Conservation (phyloP, 83 land plant species). For the Picea engelmannii region DNA sequence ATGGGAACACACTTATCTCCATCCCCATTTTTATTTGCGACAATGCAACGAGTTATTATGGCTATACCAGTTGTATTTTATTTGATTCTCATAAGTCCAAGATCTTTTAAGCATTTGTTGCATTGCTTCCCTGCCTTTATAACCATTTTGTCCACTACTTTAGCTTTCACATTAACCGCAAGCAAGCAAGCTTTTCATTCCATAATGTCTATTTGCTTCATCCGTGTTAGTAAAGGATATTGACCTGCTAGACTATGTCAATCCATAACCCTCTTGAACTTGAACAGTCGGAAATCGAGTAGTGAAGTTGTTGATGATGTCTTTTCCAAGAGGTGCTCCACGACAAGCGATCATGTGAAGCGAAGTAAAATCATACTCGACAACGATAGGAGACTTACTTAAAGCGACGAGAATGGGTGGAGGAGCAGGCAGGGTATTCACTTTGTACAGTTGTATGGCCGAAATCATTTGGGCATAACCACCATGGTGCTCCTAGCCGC, state of each 20-base stretch:
- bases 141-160: conserved; percentile 23
- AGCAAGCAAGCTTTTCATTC: conserved; percentile 50
- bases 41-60: too few species aligned
- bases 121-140: too few species aligned
- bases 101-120: too few species aligned
- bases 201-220: conserved; percentile 14
- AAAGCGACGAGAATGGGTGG: conserved; percentile 63
- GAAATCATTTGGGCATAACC: conserved; percentile 34
- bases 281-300: conserved; percentile 35
- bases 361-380: conserved; percentile 30
- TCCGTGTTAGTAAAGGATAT: conserved; percentile 16
- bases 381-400: conserved; percentile 18
- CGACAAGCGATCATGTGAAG: conserved; percentile 24
- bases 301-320: conserved; percentile 20
- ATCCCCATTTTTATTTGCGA: too few species aligned
- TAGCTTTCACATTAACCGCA: conserved; percentile 44
- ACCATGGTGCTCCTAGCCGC: conserved; percentile 44
- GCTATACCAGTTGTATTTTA: too few species aligned
- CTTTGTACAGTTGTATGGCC: conserved; percentile 36
- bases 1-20: too few species aligned
- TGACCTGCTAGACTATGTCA: conserved; percentile 41
- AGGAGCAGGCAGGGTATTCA: conserved; percentile 53
- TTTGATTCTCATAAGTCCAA: too few species aligned
- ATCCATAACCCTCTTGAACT: conserved; percentile 25
- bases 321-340: conserved; percentile 42